Conservation (phyloP, 2,329 filamentous ascomycete genomes). For the Aspergillus brasiliensis region DNA sequence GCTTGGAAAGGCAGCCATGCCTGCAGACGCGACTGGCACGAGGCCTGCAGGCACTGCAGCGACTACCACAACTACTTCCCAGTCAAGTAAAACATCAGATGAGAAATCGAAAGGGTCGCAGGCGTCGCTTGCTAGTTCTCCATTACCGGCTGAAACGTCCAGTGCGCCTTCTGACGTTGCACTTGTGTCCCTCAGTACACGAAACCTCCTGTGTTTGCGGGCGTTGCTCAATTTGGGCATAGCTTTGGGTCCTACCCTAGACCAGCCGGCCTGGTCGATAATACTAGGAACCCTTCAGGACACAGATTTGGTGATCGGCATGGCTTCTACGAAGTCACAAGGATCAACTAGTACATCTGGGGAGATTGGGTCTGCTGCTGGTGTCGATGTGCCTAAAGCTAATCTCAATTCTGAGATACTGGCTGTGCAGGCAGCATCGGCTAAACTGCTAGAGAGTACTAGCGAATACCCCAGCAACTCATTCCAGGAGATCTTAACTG, state of each 20-base stretch:
- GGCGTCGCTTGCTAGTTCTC: conserved; percentile 25
- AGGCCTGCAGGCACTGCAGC: conserved; percentile 23
- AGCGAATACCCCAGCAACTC: conserved; percentile 82
- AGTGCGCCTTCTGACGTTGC: conserved; percentile 43
- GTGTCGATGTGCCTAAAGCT: conserved; percentile 52
- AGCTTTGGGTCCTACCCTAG: conserved; percentile 84
- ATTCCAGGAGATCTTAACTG: conserved; percentile 75
- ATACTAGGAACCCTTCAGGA: conserved; percentile 90
- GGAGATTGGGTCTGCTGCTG: conserved; percentile 27
- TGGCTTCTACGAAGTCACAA: conserved; percentile 36
- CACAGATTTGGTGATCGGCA: conserved; percentile 78
- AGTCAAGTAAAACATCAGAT: conserved; percentile 30
- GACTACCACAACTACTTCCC: conserved; percentile 21
- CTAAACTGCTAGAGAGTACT: conserved; percentile 86
- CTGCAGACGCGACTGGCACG: conserved; percentile 61
- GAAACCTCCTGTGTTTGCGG: conserved; percentile 86
- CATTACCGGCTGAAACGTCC: conserved; percentile 30
- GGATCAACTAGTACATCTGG: conserved; percentile 26
- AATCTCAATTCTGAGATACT: conserved; percentile 80
- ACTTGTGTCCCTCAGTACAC: conserved; percentile 69
- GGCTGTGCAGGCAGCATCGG: conserved; percentile 84
- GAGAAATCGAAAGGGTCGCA: conserved; percentile 33
- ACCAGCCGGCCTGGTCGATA: conserved; percentile 78
- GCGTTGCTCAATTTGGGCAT: conserved; percentile 95
- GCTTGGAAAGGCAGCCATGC: conserved; percentile 87